Percentiles rank a stretch among this genome's conserved stretches.
phyloP scores from a whole-genome alignment of 345 rosid genomes.

The Eucalyptus sp. region DNA sequence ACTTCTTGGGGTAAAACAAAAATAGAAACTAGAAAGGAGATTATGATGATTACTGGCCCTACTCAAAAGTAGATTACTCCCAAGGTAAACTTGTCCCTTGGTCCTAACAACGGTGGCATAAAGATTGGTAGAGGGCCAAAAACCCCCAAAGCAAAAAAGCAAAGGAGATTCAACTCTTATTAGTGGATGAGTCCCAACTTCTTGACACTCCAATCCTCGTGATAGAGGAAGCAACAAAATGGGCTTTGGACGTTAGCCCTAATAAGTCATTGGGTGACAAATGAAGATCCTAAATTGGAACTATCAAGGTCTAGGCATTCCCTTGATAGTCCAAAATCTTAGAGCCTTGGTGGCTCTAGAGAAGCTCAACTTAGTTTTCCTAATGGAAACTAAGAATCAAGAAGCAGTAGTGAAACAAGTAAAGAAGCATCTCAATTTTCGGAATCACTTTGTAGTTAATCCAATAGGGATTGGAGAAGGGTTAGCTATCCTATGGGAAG shows the following conservation, averaged over 20 bases:
- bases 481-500: background rate
- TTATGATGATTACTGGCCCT: background rate
- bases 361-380: background rate
- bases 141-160: background rate
- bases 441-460: accelerated
- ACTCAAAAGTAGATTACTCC: background rate
- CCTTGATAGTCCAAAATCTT: no score
- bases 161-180: no score
- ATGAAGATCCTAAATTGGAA: no score
- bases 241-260: accelerated
- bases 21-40: background rate
- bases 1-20: accelerated
- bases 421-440: background rate
- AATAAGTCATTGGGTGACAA: no score
- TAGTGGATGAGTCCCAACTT: no score
- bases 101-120: accelerated
- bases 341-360: background rate
- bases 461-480: accelerated
- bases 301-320: accelerated
- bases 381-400: background rate
- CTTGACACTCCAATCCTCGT: no score
- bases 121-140: background rate
- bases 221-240: no score
- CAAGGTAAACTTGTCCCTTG: background rate
- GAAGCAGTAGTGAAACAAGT: background rate